phyloP scores from a whole-genome alignment of 495 filamentous ascomycete genomes.

The Parathielavia appendiculata region DNA sequence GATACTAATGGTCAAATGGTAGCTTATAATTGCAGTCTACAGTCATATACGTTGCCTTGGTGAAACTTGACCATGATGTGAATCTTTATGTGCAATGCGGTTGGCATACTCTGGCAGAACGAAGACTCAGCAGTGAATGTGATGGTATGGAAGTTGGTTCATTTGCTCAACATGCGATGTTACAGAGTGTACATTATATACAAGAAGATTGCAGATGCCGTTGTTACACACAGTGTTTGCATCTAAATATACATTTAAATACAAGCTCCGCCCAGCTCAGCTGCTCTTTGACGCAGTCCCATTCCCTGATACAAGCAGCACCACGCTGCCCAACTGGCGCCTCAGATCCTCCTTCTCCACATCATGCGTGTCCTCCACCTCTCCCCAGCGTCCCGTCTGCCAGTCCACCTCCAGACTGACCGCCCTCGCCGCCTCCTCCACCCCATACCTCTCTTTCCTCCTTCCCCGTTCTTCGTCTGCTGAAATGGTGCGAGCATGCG shows the following conservation, averaged over 20 bases:
- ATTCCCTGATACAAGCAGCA: conserved; percentile 66
- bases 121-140: no score
- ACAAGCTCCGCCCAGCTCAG: background rate
- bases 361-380: conserved; percentile 98
- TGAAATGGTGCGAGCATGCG: background rate
- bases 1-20: background rate
- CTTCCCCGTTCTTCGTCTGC: conserved; percentile 18
- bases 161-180: background rate
- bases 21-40: conserved; percentile 3
- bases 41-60: background rate
- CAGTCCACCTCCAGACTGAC: conserved; percentile 80
- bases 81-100: no score
- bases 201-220: background rate
- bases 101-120: no score
- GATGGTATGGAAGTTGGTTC: no score
- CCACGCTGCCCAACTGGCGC: conserved; percentile 81
- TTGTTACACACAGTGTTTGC: background rate
- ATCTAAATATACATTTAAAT: background rate
- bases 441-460: conserved; percentile 44
- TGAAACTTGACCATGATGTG: background rate
- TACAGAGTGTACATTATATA: background rate
- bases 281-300: conserved; percentile 15
- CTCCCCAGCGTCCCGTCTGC: conserved; percentile 89
- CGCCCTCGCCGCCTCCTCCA: conserved; percentile 69
- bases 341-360: conserved; percentile 87